Evolutionary conservation across 2,329 filamentous ascomycete genomes (phyloP), one percentile per base, ranked within the genome.

Genomic region (Curvularia spicifera): DNA sequence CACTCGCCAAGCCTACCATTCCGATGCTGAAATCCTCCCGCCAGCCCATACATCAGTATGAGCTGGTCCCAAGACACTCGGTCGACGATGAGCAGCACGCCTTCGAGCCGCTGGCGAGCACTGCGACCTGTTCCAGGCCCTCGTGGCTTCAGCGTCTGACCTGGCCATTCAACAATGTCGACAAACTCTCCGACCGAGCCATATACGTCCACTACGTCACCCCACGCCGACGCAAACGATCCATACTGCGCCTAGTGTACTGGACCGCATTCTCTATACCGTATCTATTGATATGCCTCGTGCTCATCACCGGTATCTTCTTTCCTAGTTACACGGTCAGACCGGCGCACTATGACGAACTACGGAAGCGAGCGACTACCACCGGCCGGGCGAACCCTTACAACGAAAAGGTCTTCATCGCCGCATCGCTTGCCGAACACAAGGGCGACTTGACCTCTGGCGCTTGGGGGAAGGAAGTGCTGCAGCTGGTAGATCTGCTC

Each of bases 331-430:
- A 87, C 69, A 85, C 84, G 2, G 74, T 78, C 56, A 79, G 78
- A 15, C 85, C 85, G 5, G 63, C 78, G 8, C 84, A 85, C 68
- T 87, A 87, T 65, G 57, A 75, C 40, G 73, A 76, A 49, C 69
- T 81, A 9, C 76, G 75, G n/a, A 59, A 74, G 52, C 71, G 73
- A 8, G 71, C 76, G 0, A 58, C 70, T 8, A 60, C 60, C 3
- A 64, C 73, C 8, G 78, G 78, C 3, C 71, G 82, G 46, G 84
- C 79, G 7, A 87, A 87, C 61, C 68, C 79, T 1, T 75, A 79
- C 53, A 80, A 85, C 49, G 87, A 91, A 72, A 89, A 87, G 67
- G 79, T 92, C n/a, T 92, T 89, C 69, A 89, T 93, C 51, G 87
- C 87, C 1, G 85, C 89, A 15, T 90, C 87, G 67, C 81, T 93